A percentile compares a stretch with the other conserved stretches of the same genome.
These are phyloP conservation scores for Acanthamoeba quina DNA, from an alignment of 208 protist species.

Conservation along the genomic window DNA sequence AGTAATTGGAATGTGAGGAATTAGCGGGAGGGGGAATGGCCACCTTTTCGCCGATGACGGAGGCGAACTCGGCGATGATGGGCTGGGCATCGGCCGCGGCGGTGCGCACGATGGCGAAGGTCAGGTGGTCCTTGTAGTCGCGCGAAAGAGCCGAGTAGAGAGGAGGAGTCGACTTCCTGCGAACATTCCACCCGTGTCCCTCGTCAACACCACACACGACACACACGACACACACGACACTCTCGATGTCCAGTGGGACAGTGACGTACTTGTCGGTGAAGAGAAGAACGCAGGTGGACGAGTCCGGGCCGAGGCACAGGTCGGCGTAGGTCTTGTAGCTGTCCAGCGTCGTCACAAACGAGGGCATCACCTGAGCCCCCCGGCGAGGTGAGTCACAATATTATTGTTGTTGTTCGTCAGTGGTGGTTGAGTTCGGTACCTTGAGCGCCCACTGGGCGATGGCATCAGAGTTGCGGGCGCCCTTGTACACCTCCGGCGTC, in stretches of 20 bases:
- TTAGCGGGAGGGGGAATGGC: neutral
- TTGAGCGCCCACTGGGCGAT: constrained; percentile 70
- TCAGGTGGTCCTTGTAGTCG: constrained; percentile 55
- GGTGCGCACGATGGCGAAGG: constrained; percentile 59
- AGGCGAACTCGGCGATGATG: constrained; percentile 16
- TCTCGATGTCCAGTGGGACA: neutral
- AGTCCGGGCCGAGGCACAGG: neutral
- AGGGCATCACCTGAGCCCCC: constrained; percentile 31
- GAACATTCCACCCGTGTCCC: neutral
- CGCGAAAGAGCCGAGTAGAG: constrained; percentile 44
- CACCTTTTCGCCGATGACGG: constrained; percentile 10
- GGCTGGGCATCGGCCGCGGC: neutral
- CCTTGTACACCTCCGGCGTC: constrained; percentile 7
- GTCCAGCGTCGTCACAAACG: constrained; percentile 44
- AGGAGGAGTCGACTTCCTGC: neutral
- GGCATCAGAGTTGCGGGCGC: constrained; percentile 48
- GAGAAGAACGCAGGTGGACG: constrained; percentile 4
- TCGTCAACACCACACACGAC: neutral
- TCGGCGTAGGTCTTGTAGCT: constrained; percentile 16
- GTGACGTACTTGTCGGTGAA: constrained; percentile 59
- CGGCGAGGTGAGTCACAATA: neutral
- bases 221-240: neutral
- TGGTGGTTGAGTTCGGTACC: neutral
- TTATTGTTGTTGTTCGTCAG: too few relatives aligned
- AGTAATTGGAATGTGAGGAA: neutral